Conservation (phyloP, 371 early-diverging fungal species). For the Mucor saturninus region DNA sequence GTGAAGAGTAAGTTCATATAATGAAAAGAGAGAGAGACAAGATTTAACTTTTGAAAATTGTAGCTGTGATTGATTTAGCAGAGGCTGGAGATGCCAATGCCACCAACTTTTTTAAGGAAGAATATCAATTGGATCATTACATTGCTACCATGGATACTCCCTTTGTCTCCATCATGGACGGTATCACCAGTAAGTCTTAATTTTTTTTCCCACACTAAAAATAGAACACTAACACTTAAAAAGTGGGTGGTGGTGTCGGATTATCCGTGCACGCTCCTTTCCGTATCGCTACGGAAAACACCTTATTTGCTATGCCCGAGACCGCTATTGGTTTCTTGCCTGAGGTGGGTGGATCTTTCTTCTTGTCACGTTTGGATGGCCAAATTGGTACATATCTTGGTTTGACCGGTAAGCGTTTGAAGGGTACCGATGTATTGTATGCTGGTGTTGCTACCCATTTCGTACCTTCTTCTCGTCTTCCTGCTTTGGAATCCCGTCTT, state of each 20-base stretch:
- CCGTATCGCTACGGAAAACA: conserved; percentile 94
- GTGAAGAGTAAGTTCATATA: conserved; percentile 68
- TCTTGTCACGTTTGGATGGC: conserved; percentile 92
- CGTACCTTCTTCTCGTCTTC: conserved; percentile 88
- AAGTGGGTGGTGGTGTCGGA: conserved; percentile 97
- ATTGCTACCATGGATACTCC: conserved; percentile 89
- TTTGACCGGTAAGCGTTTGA: conserved; percentile 85
- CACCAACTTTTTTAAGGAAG: conserved; percentile 85
- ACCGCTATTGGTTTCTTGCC: conserved; percentile 95
- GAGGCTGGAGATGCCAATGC: conserved; percentile 58
- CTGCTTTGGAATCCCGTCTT: conserved; percentile 82
- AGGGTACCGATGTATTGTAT: conserved; percentile 82
- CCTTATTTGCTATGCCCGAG: conserved; percentile 96
- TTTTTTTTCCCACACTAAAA: neutral
- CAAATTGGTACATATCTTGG: conserved; percentile 92
- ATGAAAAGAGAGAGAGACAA: neutral
- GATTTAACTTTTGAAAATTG: neutral
- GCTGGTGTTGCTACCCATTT: conserved; percentile 97
- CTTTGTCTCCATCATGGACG: conserved; percentile 87
- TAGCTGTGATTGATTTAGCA: conserved; percentile 54
- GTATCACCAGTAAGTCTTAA: conserved; percentile 82
- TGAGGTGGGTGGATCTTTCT: conserved; percentile 96
- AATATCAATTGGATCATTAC: conserved; percentile 92
- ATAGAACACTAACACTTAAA: too few relatives aligned
- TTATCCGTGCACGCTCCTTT: conserved; percentile 95